Percentiles rank a stretch among this genome's conserved stretches.
These are phyloP conservation scores for Phytophthora hybrid DNA, from an alignment of 352 stramenopile species.

Conservation along the genomic window DNA sequence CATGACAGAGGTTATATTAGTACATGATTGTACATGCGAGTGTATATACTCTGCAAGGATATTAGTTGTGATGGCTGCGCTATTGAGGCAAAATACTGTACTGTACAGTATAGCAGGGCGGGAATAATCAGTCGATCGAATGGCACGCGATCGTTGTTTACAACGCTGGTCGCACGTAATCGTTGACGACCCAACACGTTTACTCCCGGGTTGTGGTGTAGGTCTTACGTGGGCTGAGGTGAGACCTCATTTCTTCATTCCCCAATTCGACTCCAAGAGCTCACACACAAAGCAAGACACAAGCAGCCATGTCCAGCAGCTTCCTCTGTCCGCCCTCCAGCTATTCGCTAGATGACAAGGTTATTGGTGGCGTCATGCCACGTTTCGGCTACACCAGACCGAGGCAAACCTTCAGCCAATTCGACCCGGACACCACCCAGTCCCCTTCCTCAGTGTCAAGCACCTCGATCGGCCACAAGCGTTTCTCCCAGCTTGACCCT, in stretches of 20 bases:
- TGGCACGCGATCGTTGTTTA: constrained; percentile 5
- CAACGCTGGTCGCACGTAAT: neutral
- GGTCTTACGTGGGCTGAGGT: neutral
- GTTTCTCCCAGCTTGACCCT: neutral
- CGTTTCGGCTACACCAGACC: neutral
- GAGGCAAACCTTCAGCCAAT: neutral
- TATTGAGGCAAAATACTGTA: too few species aligned
- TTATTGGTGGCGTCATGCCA: constrained; percentile 9
- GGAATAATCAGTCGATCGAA: neutral
- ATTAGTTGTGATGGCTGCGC: too few species aligned
- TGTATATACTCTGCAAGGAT: too few species aligned
- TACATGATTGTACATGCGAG: too few species aligned
- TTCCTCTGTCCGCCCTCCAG: constrained; percentile 1
- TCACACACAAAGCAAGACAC: neutral
- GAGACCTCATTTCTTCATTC: neutral
- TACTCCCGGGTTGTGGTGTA: neutral
- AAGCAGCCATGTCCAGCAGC: constrained; percentile 2
- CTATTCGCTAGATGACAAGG: constrained; percentile 7
- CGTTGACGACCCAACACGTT: neutral
- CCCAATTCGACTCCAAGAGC: neutral
- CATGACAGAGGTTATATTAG: too few species aligned
- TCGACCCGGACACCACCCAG: neutral
- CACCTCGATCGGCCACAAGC: neutral
- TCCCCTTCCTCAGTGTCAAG: neutral
- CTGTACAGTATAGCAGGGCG: too few species aligned